Conservation (phyloP, 192 early-diverging fungal species). For the Coemansia sp. region DNA sequence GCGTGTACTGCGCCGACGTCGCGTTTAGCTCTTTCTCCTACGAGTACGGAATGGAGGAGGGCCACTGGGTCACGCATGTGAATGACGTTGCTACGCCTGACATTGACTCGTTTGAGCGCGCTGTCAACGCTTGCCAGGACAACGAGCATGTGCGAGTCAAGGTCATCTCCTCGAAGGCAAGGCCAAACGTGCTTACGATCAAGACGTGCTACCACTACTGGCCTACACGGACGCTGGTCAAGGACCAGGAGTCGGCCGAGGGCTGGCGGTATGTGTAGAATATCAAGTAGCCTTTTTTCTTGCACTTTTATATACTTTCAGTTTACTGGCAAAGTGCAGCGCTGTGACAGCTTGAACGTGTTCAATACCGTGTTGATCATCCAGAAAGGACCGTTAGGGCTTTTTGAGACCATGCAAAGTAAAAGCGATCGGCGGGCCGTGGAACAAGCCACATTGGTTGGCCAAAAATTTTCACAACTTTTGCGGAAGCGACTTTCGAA, state of each 20-base stretch:
- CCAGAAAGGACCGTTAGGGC: background rate
- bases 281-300: background rate
- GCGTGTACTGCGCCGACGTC: constrained; percentile 64
- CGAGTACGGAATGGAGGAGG: constrained; percentile 57
- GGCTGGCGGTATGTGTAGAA: constrained; percentile 46
- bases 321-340: background rate
- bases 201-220: constrained; percentile 75
- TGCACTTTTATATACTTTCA: background rate
- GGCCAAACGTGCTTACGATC: constrained; percentile 63
- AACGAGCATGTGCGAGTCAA: constrained; percentile 51
- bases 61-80: constrained; percentile 68
- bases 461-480: background rate
- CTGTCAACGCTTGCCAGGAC: constrained; percentile 57
- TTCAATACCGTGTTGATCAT: background rate
- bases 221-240: constrained; percentile 60
- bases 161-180: constrained; percentile 29
- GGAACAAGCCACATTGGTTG: background rate
- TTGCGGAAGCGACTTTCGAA: background rate
- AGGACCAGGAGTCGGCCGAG: constrained; percentile 40
- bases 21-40: constrained; percentile 65
- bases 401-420: background rate
- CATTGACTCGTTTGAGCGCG: constrained; percentile 62
- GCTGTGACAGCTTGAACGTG: background rate
- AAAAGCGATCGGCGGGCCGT: background rate
- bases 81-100: constrained; percentile 59